Conservation (phyloP, 2,329 filamentous ascomycete species). For the Teratosphaeria destructans region DNA sequence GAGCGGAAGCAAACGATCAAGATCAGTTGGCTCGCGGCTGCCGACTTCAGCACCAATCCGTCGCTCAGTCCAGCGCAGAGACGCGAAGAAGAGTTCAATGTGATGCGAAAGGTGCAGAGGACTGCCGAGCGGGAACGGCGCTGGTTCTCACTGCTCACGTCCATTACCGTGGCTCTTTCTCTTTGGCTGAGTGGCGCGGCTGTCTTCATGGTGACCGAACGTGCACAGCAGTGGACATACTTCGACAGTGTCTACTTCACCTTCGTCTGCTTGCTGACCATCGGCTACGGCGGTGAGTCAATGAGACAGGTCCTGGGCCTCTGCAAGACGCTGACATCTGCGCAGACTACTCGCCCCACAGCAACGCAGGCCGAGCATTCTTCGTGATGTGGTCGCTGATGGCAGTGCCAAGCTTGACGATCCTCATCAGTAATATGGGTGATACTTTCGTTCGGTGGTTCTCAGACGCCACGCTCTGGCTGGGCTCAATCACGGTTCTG, state of each 20-base stretch:
- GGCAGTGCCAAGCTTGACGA: conserved; percentile 45
- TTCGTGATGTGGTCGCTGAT: conserved; percentile 49
- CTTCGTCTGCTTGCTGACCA: conserved; percentile 43
- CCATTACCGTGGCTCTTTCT: conserved; percentile 28
- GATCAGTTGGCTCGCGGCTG: conserved; percentile 30
- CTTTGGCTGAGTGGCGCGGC: conserved; percentile 41
- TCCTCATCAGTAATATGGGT: conserved; percentile 45
- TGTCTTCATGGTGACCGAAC: conserved; percentile 40
- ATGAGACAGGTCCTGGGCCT: background rate
- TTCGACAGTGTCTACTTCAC: conserved; percentile 42
- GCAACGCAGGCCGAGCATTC: conserved; percentile 44
- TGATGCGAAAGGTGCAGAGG: conserved; percentile 35
- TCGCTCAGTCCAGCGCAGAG: conserved; percentile 26
- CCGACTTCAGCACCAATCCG: conserved; percentile 33
- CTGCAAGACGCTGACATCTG: background rate
- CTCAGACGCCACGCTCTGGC: conserved; percentile 45
- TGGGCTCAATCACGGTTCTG: conserved; percentile 45
- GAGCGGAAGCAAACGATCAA: conserved; percentile 31
- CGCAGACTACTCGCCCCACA: conserved; percentile 33
- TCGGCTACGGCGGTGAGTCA: conserved; percentile 38
- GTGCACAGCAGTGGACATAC: conserved; percentile 40
- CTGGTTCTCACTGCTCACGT: conserved; percentile 31
- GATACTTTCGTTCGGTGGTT: conserved; percentile 45
- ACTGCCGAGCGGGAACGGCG: conserved; percentile 31
- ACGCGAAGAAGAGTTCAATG: conserved; percentile 40